Evolutionary conservation across 495 filamentous ascomycete species (phyloP), one percentile per base, ranked within the genome.

Genomic region (Hypomontagnella submonticulosa): DNA sequence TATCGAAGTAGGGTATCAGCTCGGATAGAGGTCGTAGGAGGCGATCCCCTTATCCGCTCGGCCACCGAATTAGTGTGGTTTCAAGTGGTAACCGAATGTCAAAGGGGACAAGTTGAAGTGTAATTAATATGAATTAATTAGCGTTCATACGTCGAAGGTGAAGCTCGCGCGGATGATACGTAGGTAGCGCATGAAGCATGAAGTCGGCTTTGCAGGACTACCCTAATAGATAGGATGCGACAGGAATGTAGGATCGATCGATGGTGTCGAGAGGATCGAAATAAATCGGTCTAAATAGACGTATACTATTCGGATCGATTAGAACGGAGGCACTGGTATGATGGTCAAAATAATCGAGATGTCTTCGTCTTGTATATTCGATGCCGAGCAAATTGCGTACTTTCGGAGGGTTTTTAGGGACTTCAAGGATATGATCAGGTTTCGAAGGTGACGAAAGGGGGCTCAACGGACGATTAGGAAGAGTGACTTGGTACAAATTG

Each of bases 231-330:
- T 13, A 44, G 49, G 41, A 56, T 66, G 64, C 64, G 53, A 67
- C 64, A 67, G 58, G 64, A 67, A 62, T 52, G 57, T 30, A 58
- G 47, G 57, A 62, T 67, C 47, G 48, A 62, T 67, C 47, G 41
- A 41, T 53, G 52, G 53, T 20, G 53, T 58, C 16, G 33, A 19
- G 34, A 18, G 32, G 56, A 59, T 50, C 20, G n/a, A 38, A 33
- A 32, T 54, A 20, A 15, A 32, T 23, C 36, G 23, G 32, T 15
- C n/a, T 32, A 43, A 54, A 32, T 30, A 15, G 48, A 32, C 30
- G 38, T 32, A n/a, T 57, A 23, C 18, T 32, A 38, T 33, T 51
- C 41, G 18, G 44, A 12, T 54, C 8, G 19, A 40, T 53, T 58
- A 18, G 27, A 13, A 12, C 15, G 30, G 36, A 9, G 10, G 34